These are phyloP conservation scores for Neurospora pannonica DNA, from an alignment of 495 filamentous ascomycete species.

Conservation along the genomic window DNA sequence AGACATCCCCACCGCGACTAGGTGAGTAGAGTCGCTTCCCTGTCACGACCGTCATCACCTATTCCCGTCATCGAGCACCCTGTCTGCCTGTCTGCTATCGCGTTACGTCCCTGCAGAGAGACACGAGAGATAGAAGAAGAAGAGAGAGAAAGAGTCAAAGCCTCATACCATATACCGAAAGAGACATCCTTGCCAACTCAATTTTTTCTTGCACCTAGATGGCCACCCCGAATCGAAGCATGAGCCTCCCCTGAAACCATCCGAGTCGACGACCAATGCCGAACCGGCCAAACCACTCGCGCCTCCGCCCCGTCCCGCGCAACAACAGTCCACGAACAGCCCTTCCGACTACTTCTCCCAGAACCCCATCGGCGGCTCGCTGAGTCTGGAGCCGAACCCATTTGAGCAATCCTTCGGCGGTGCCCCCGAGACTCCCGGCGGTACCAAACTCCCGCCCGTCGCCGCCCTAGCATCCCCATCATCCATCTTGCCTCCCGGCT, in stretches of 20 bases:
- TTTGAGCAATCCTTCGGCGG: constrained; percentile 87
- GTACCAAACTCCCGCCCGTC: constrained; percentile 83
- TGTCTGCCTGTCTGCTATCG: not conserved
- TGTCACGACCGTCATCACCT: constrained; percentile 2
- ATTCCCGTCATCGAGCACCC: not conserved
- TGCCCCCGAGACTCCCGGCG: constrained; percentile 73
- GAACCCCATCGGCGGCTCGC: constrained; percentile 44
- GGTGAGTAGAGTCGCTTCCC: constrained; percentile 18
- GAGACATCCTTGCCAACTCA: constrained; percentile 16
- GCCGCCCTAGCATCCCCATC: constrained; percentile 88
- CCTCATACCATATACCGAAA: not conserved
- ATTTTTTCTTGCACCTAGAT: constrained; percentile 10
- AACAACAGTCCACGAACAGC: constrained; percentile 38
- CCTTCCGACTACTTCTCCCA: constrained; percentile 66
- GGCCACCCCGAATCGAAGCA: constrained; percentile 26
- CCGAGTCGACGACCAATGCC: constrained; percentile 26
- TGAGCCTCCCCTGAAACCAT: constrained; percentile 25
- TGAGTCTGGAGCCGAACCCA: constrained; percentile 81
- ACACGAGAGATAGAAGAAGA: not conserved
- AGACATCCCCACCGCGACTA: constrained; percentile 21
- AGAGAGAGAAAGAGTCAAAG: not conserved
- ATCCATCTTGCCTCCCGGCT: constrained; percentile 57
- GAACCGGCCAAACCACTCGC: constrained; percentile 52
- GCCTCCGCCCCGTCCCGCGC: constrained; percentile 66
- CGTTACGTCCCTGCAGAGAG: not conserved